Evolutionary conservation across 805 yeast species (phyloP).

Genomic region (Hyphopichia homilentoma): DNA sequence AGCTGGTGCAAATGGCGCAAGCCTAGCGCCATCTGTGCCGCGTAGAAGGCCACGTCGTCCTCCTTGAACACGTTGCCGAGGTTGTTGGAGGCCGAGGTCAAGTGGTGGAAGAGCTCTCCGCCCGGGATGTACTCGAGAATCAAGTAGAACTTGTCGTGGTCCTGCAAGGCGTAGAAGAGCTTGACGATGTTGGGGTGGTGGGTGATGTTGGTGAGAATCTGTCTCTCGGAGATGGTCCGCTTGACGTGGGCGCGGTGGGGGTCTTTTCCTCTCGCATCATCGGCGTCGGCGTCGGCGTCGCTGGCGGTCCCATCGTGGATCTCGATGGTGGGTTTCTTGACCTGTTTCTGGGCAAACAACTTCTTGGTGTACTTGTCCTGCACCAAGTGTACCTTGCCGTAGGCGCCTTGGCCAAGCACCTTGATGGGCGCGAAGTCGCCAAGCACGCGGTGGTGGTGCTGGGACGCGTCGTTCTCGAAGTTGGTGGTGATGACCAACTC

Average conservation of each 20-base stretch:
- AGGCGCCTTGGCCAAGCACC: slow-evolving; percentile 84
- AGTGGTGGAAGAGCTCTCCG: slow-evolving; percentile 43
- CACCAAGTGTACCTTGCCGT: slow-evolving; percentile 81
- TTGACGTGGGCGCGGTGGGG: slow-evolving; percentile 44
- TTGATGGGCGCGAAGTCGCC: slow-evolving; percentile 71
- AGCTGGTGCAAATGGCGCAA: slow-evolving; percentile 36
- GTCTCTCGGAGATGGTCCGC: slow-evolving; percentile 75
- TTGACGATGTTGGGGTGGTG: slow-evolving; percentile 47
- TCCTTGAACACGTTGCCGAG: slow-evolving; percentile 31
- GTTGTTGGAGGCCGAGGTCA: slow-evolving; percentile 27
- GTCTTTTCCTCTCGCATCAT: too few species aligned
- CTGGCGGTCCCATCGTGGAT: slow-evolving; percentile 27
- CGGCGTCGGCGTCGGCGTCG: too few species aligned
- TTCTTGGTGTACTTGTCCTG: slow-evolving; percentile 58
- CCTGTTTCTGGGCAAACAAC: slow-evolving; percentile 81
- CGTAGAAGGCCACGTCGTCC: slow-evolving; percentile 34
- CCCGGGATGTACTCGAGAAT: slow-evolving; percentile 44
- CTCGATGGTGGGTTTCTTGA: slow-evolving; percentile 75
- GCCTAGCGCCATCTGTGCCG: slow-evolving; percentile 41
- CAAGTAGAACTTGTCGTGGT: slow-evolving; percentile 38
- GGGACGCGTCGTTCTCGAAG: slow-evolving; percentile 5
- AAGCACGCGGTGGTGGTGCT: slow-evolving; percentile 2
- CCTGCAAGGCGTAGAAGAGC: slow-evolving; percentile 43
- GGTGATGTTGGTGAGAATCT: slow-evolving; percentile 60
- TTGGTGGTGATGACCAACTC: slow-evolving; percentile 10